phyloP scores from a whole-genome alignment of 1,139 yeast species.

The Yamadazyma kanchanaburiensis region DNA sequence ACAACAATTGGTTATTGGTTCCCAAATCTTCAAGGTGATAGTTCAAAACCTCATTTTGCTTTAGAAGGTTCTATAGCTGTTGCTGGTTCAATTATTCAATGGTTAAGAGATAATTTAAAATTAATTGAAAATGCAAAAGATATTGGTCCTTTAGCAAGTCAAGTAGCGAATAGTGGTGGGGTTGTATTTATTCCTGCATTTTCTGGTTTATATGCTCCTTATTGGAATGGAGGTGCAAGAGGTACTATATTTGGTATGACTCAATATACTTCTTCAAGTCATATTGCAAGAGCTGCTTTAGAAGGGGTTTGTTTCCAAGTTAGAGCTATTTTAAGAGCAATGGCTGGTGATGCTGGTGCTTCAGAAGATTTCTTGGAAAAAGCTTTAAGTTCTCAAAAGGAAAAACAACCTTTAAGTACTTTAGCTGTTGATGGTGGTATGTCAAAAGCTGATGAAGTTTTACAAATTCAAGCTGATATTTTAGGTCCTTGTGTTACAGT shows the following conservation, averaged over 20 bases:
- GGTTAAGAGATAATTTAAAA: constrained; percentile 89
- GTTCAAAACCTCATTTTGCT: constrained; percentile 75
- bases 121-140: constrained; percentile 80
- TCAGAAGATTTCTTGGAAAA: constrained; percentile 46
- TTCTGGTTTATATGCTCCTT: constrained; percentile 92
- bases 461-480: constrained; percentile 92
- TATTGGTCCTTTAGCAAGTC: constrained; percentile 85
- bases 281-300: constrained; percentile 89
- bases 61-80: constrained; percentile 95
- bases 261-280: constrained; percentile 81
- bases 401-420: constrained; percentile 46
- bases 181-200: constrained; percentile 95
- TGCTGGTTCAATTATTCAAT: constrained; percentile 92
- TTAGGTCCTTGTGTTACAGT: constrained; percentile 84
- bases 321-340: constrained; percentile 83
- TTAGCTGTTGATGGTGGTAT: constrained; percentile 93
- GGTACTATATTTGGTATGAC: constrained; percentile 94
- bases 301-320: constrained; percentile 97
- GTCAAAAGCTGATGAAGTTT: constrained; percentile 87
- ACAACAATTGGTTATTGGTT: constrained; percentile 92
- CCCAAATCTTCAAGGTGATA: constrained; percentile 53
- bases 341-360: constrained; percentile 79
- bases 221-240: constrained; percentile 92
- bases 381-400: constrained; percentile 39
- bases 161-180: constrained; percentile 81